Evolutionary conservation across 1,284 basidiomycete species (phyloP).

Genomic region (Moniliophthora roreri): DNA sequence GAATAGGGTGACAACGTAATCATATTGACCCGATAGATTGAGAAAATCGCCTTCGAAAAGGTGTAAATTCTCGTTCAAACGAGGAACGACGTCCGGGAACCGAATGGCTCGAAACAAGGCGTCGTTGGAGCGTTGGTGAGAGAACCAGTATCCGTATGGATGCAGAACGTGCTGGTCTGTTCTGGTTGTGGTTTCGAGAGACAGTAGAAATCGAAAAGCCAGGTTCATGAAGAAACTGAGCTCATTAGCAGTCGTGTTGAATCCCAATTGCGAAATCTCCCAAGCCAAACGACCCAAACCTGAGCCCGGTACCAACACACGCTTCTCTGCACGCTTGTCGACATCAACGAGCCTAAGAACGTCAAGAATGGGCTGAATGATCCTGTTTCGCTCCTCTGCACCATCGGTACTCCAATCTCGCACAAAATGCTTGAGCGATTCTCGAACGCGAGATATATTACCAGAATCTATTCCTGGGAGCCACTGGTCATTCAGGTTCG

Average conservation of each 20-base stretch:
- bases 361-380: slow-evolving; percentile 55
- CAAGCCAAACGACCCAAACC: slow-evolving; percentile 65
- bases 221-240: slow-evolving; percentile 66
- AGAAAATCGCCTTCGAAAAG: slow-evolving; percentile 58
- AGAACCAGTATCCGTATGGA: slow-evolving; percentile 68
- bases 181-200: slow-evolving; percentile 38
- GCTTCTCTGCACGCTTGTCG: slow-evolving; percentile 28
- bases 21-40: slow-evolving; percentile 41
- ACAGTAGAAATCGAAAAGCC: slow-evolving; percentile 55
- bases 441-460: slow-evolving; percentile 50
- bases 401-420: slow-evolving; percentile 68
- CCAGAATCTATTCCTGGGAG: slow-evolving; percentile 19
- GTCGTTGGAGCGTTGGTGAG: slow-evolving; percentile 56
- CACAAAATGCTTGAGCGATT: slow-evolving; percentile 64
- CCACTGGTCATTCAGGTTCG: slow-evolving; percentile 19
- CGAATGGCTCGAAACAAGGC: slow-evolving; percentile 48
- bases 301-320: slow-evolving; percentile 61
- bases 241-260: slow-evolving; percentile 56
- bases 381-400: slow-evolving; percentile 44
- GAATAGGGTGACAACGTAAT: slow-evolving; percentile 64
- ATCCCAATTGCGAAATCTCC: slow-evolving; percentile 62
- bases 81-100: slow-evolving; percentile 63
- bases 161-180: slow-evolving; percentile 49
- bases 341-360: slow-evolving; percentile 29
- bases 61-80: slow-evolving; percentile 37